Evolutionary conservation across 2,329 filamentous ascomycete species (phyloP), one percentile per base, ranked within the genome.

Genomic region (Colletotrichum zoysiae): DNA sequence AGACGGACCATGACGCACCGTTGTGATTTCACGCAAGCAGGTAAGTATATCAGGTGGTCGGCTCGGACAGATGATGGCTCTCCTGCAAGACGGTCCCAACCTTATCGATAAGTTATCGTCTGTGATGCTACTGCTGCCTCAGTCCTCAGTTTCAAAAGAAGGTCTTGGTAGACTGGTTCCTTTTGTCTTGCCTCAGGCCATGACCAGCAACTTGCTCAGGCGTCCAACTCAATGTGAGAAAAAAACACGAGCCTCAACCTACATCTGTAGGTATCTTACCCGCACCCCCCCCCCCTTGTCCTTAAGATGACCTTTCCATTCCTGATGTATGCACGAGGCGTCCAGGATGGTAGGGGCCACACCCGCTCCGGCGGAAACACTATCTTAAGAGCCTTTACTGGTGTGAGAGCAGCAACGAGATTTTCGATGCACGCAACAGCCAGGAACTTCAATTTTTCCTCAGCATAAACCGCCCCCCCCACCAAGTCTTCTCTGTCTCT

Each of bases 81-180:
- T 53, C 38, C 60, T 26, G 26, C 2, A 33, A 53, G 14, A 20
- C 26, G 46, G 18, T 63, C 23, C 26, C 14, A 53, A n/a, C 33
- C 67, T 72, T 70, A 72, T 72, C 70, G 69, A 71, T 60, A 64
- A 59, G 59, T 70, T 70, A 65, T 72, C 70, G 55, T 38, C 23
- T 14, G 48, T 56, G 23, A 56, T 42, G n/a, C n/a, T 14, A 20
- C 12, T 56, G 50, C 50, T 42, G 50, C 48, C 50, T 64, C 48
- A 55, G 38, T 64, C n/a, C 51, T 56, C 58, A 20, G 35, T 26
- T 26, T 38, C n/a, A 57, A 57, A 42, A 38, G 20, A 58, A 11
- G 20, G 35, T 57, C 20, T 40, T 23, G 35, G 30, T 30, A 30
- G 30, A 30, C 30, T 30, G 30, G 35, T 40, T 12, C n/a, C n/a